phyloP scores from a whole-genome alignment of 106 monocot genomes.

The Gastrodia elata region DNA sequence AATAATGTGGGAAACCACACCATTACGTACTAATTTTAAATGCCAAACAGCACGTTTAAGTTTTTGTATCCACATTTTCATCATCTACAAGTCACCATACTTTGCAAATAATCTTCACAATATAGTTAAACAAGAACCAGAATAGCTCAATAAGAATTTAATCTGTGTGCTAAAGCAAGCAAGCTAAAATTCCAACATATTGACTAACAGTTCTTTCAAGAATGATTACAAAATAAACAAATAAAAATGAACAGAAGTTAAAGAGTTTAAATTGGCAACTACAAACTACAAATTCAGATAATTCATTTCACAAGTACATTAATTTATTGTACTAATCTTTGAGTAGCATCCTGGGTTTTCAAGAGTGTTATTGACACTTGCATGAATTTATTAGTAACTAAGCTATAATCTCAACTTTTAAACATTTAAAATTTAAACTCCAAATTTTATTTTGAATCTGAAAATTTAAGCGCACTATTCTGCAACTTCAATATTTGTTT shows the following conservation, averaged over 20 bases:
- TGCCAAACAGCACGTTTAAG: not conserved
- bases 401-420: not conserved
- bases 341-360: not conserved
- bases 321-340: not conserved
- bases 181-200: not conserved
- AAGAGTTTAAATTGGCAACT: not conserved
- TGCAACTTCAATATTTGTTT: not conserved
- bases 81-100: not conserved
- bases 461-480: not conserved
- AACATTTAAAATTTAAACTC: not conserved
- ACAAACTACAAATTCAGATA: not conserved
- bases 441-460: not conserved
- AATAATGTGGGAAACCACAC: not conserved
- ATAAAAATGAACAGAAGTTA: not conserved
- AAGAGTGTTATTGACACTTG: not conserved
- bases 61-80: not conserved
- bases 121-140: not conserved
- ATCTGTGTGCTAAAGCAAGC: not conserved
- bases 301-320: not conserved
- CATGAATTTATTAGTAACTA: not conserved
- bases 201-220: not conserved
- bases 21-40: not conserved
- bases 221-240: not conserved
- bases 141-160: not conserved
- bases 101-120: not conserved